These are phyloP conservation scores for Beauveria bassiana DNA, from an alignment of 2,329 filamentous ascomycete species.

Conservation along the genomic window DNA sequence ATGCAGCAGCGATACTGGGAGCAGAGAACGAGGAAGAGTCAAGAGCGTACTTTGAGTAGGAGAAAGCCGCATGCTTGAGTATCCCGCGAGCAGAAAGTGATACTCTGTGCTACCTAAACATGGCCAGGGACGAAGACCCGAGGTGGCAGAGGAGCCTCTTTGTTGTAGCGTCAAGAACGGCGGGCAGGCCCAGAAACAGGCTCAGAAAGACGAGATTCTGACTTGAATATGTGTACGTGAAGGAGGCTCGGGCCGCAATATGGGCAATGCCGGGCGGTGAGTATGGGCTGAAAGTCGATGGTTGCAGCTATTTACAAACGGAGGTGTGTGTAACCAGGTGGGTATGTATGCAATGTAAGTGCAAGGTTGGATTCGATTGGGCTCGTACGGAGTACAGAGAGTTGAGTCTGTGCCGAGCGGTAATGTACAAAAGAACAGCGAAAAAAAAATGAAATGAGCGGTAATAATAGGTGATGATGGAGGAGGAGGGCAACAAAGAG, in stretches of 20 bases:
- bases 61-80: slow-evolving; percentile 9
- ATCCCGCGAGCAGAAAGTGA: slow-evolving; percentile 5
- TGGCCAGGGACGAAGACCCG: background rate
- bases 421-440: background rate
- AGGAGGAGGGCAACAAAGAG: background rate
- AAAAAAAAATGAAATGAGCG: background rate
- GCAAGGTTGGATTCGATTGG: background rate
- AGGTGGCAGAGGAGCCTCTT: background rate
- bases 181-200: background rate
- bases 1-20: background rate
- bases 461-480: background rate
- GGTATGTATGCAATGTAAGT: slow-evolving; percentile 4
- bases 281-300: background rate
- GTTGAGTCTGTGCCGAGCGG: background rate
- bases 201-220: background rate
- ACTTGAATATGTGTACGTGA: background rate
- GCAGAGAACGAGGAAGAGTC: background rate
- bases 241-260: slow-evolving; percentile 4
- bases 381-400: background rate
- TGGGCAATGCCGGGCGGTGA: background rate
- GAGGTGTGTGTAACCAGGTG: background rate
- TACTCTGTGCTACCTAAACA: slow-evolving; percentile 8
- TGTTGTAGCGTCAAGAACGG: background rate
- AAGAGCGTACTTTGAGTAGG: background rate
- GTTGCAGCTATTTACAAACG: slow-evolving; percentile 9